These are phyloP conservation scores for Fistulinella cinereoalba DNA, from an alignment of 1,284 basidiomycete genomes.

Conservation along the genomic window DNA sequence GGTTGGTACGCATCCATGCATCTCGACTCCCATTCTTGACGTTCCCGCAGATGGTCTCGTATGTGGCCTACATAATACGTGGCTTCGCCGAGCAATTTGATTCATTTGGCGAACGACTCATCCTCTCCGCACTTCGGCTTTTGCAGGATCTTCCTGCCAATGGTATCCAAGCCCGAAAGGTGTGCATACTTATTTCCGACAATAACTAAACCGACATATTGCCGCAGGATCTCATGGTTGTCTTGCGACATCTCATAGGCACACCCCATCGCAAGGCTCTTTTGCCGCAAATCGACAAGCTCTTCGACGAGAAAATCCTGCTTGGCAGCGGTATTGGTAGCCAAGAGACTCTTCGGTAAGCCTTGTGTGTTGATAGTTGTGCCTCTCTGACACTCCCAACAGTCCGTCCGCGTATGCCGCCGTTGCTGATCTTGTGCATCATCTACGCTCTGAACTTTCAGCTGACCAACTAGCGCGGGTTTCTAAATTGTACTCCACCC, in stretches of 20 bases:
- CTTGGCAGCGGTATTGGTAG: constrained; percentile 81
- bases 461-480: constrained; percentile 78
- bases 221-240: constrained; percentile 84
- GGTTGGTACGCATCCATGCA: constrained; percentile 41
- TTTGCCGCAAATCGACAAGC: constrained; percentile 83
- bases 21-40: constrained; percentile 2
- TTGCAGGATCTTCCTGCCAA: constrained; percentile 93
- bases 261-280: constrained; percentile 82
- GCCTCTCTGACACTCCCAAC: constrained; percentile 11
- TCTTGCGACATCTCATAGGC: constrained; percentile 87
- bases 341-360: constrained; percentile 79
- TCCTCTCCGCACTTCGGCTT: constrained; percentile 80
- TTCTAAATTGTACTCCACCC: constrained; percentile 83
- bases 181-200: constrained; percentile 22
- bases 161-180: constrained; percentile 80
- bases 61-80: constrained; percentile 88
- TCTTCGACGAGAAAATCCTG: constrained; percentile 90
- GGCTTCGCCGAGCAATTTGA: constrained; percentile 70
- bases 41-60: constrained; percentile 76
- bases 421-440: constrained; percentile 92
- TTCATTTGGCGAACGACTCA: constrained; percentile 79
- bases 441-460: constrained; percentile 83
- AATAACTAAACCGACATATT: constrained; percentile 3
- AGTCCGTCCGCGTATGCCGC: constrained; percentile 86
- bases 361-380: constrained; percentile 2